A percentile compares a stretch with the other conserved stretches of the same genome.
Conservation (phyloP, 768 basidiomycete genomes). For the Hydnomerulius pinastri region DNA sequence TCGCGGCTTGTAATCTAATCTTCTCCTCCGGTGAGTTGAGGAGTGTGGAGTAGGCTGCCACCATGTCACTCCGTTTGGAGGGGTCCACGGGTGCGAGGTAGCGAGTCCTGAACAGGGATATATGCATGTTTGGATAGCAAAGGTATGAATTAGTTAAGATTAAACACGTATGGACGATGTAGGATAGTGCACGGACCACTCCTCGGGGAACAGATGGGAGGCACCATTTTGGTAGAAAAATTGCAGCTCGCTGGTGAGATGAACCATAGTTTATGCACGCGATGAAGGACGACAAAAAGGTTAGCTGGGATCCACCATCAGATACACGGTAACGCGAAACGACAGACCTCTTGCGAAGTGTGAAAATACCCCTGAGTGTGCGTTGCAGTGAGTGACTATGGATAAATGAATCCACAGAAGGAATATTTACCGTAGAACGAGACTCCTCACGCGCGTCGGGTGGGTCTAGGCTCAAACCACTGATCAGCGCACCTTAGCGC, state of each 20-base stretch:
- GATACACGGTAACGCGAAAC: background rate
- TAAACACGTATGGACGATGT: too few relatives aligned
- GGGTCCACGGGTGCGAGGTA: conserved; percentile 82
- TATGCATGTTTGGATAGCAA: background rate
- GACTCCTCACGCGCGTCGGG: conserved; percentile 75
- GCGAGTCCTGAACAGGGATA: conserved; percentile 62
- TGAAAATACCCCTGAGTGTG: conserved; percentile 77
- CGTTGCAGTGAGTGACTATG: background rate
- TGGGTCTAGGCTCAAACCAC: conserved; percentile 51
- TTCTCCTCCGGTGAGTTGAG: conserved; percentile 73
- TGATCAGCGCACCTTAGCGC: background rate
- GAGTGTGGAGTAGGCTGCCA: conserved; percentile 81
- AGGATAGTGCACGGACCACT: conserved; percentile 62
- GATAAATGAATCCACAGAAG: background rate
- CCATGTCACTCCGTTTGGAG: conserved; percentile 73
- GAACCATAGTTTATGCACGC: conserved; percentile 1
- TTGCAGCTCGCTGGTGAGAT: conserved; percentile 60
- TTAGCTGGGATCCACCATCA: too few relatives aligned
- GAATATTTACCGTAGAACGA: conserved; percentile 66
- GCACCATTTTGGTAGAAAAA: conserved; percentile 94
- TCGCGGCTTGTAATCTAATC: conserved; percentile 67
- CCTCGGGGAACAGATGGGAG: conserved; percentile 83
- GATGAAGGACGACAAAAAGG: background rate
- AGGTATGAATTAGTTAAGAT: too few relatives aligned
- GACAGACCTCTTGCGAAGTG: conserved; percentile 70